phyloP scores from a whole-genome alignment of 2,329 filamentous ascomycete genomes.

The Claviceps fusiformis region DNA sequence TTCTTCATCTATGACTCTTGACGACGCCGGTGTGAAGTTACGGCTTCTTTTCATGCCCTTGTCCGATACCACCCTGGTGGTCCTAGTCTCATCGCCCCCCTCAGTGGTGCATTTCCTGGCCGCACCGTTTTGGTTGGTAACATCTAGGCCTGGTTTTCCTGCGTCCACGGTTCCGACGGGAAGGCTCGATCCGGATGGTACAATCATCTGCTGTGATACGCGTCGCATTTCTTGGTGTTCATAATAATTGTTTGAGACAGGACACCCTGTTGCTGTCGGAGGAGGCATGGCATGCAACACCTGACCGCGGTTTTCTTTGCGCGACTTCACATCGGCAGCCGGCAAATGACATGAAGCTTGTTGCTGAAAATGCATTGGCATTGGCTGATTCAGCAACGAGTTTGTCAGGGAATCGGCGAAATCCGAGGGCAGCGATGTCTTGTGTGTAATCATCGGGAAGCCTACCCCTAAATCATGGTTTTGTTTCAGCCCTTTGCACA shows the following conservation, averaged over 20 bases:
- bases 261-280: conserved; percentile 9
- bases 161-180: conserved; percentile 4
- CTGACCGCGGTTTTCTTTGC: conserved; percentile 28
- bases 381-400: conserved; percentile 35
- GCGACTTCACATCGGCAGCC: conserved; percentile 26
- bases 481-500: neutral
- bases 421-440: conserved; percentile 15
- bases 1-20: conserved; percentile 33
- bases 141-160: neutral
- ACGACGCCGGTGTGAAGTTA: conserved; percentile 31
- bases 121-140: neutral
- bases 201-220: conserved; percentile 25
- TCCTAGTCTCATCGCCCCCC: neutral
- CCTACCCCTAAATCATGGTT: conserved; percentile 4
- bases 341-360: conserved; percentile 16
- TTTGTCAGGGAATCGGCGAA: conserved; percentile 30
- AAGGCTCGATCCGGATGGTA: conserved; percentile 12
- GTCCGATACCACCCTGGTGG: conserved; percentile 9
- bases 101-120: neutral
- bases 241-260: conserved; percentile 4
- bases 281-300: conserved; percentile 2
- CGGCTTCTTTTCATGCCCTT: conserved; percentile 32
- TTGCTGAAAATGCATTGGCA: conserved; percentile 21
- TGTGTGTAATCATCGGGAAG: conserved; percentile 11
- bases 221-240: conserved; percentile 24